Evolutionary conservation across 805 yeast genomes (phyloP).

Genomic region (Debaryomyces hansenii): DNA sequence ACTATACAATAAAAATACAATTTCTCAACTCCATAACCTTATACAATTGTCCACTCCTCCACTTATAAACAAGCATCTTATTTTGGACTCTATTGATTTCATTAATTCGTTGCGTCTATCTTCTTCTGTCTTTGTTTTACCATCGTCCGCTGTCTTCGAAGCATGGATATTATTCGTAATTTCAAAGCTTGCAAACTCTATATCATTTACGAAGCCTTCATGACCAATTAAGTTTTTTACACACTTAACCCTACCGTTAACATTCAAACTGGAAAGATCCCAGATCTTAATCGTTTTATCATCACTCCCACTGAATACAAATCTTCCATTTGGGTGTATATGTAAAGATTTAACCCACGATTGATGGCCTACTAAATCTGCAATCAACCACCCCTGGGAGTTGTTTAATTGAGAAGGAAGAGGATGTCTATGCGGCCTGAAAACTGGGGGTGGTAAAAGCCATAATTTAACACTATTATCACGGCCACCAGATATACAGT

Average conservation of each 20-base stretch:
- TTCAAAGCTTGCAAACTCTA: constrained; percentile 52
- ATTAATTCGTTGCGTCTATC: constrained; percentile 24
- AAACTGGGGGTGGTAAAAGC: constrained; percentile 68
- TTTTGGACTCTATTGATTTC: constrained; percentile 39
- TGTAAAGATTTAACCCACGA: constrained; percentile 79
- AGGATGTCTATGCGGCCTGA: constrained; percentile 56
- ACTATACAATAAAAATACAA: background rate
- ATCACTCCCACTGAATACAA: constrained; percentile 71
- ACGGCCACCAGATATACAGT: constrained; percentile 76
- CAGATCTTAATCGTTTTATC: constrained; percentile 76
- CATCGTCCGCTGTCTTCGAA: constrained; percentile 6
- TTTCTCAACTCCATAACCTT: constrained; percentile 49
- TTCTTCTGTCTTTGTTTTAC: constrained; percentile 18
- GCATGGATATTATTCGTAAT: background rate
- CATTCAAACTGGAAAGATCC: constrained; percentile 53
- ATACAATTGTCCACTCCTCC: constrained; percentile 62
- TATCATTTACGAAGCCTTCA: constrained; percentile 71
- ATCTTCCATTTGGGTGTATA: constrained; percentile 75
- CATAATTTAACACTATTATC: constrained; percentile 75
- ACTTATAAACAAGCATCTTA: constrained; percentile 64
- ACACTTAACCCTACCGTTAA: constrained; percentile 44
- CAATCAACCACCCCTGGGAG: constrained; percentile 60
- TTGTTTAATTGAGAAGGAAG: constrained; percentile 50
- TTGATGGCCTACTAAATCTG: constrained; percentile 68
- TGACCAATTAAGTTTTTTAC: constrained; percentile 58